Evolutionary conservation across 495 filamentous ascomycete genomes (phyloP).

Genomic region (Penicillium macrosclerotiorum): DNA sequence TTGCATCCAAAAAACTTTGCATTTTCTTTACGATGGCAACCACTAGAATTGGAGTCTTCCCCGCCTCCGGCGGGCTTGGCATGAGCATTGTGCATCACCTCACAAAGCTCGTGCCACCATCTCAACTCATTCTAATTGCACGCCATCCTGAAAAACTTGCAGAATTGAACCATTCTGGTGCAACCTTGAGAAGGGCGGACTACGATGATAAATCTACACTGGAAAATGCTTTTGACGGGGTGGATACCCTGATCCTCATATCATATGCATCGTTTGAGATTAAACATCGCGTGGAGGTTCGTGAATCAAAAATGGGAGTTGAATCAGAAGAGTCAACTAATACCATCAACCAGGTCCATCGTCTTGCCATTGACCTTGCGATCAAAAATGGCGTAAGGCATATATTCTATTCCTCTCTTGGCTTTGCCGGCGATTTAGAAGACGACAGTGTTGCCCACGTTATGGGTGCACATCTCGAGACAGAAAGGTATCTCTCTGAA

Average conservation of each 20-base stretch:
- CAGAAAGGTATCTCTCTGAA: slow-evolving; percentile 54
- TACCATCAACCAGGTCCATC: slow-evolving; percentile 47
- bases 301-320: background rate
- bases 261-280: slow-evolving; percentile 45
- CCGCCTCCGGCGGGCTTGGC: slow-evolving; percentile 49
- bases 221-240: slow-evolving; percentile 32
- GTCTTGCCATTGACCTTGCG: slow-evolving; percentile 57
- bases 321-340: background rate
- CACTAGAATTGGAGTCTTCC: slow-evolving; percentile 49
- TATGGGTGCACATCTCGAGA: slow-evolving; percentile 67
- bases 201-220: slow-evolving; percentile 34
- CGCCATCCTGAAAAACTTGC: slow-evolving; percentile 41
- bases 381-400: slow-evolving; percentile 54
- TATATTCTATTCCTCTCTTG: slow-evolving; percentile 68
- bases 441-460: slow-evolving; percentile 53
- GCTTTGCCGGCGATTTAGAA: slow-evolving; percentile 44
- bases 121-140: slow-evolving; percentile 43
- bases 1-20: too few species aligned
- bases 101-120: slow-evolving; percentile 32
- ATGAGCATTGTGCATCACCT: slow-evolving; percentile 47
- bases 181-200: slow-evolving; percentile 33
- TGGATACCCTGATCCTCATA: slow-evolving; percentile 37
- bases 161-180: slow-evolving; percentile 23
- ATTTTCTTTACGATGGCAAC: slow-evolving; percentile 18
- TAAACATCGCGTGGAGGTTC: slow-evolving; percentile 32